phyloP scores from a whole-genome alignment of 495 filamentous ascomycete species.

The Aspergillus heteromorphus region DNA sequence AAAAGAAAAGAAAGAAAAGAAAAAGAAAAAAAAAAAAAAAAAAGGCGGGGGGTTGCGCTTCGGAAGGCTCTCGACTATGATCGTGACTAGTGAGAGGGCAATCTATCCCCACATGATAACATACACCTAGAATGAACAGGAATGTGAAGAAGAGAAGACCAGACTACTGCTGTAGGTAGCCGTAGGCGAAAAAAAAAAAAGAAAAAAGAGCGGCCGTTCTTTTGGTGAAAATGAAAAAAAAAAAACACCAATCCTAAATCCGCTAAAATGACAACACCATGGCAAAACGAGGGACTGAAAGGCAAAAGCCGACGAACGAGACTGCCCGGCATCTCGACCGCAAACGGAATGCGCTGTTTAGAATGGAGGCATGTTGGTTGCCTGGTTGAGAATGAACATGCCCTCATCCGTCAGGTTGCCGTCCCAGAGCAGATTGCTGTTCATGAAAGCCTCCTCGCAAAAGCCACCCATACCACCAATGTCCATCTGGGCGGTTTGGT shows the following conservation, averaged over 20 bases:
- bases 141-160: not conserved
- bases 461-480: not conserved
- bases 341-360: not conserved
- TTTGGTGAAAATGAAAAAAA: not conserved
- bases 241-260: not conserved
- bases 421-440: not conserved
- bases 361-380: not conserved
- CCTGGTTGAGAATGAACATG: not conserved
- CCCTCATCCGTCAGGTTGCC: not conserved
- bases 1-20: not conserved
- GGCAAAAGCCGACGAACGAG: too few relatives aligned
- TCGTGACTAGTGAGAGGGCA: conserved; percentile 1
- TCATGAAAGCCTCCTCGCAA: not conserved
- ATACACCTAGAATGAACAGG: not conserved
- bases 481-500: not conserved
- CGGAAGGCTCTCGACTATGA: not conserved
- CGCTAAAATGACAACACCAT: not conserved
- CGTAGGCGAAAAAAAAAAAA: not conserved
- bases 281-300: not conserved
- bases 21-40: too few relatives aligned
- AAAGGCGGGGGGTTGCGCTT: not conserved
- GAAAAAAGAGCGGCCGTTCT: too few relatives aligned
- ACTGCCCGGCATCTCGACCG: not conserved
- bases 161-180: not conserved
- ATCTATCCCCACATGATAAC: not conserved